phyloP scores from a whole-genome alignment of 1,284 basidiomycete species.

The Naganishia albida region DNA sequence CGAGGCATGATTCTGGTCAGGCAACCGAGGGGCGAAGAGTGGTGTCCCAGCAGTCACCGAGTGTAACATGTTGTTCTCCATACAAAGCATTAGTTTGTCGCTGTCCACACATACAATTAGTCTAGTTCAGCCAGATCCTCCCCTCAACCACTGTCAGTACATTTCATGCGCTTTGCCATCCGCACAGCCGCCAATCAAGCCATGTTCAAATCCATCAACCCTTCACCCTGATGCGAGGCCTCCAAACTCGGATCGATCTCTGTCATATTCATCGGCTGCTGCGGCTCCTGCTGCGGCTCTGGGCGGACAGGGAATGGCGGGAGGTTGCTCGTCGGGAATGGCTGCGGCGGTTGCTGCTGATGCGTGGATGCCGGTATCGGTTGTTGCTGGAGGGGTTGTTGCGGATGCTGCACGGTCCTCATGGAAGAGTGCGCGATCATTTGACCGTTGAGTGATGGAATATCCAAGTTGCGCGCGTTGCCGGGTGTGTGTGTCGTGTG shows the following conservation, averaged over 20 bases:
- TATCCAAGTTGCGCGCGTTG: neutral
- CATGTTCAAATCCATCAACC: too few species aligned
- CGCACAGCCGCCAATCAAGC: too few species aligned
- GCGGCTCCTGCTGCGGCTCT: neutral
- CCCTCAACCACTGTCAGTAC: too few species aligned
- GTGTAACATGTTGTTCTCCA: neutral
- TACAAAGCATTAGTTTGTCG: neutral
- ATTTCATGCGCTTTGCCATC: too few species aligned
- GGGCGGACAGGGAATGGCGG: conserved; percentile 13
- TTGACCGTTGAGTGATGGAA: neutral
- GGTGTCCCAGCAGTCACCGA: too few species aligned
- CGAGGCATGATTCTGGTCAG: too few species aligned
- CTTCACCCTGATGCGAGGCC: too few species aligned
- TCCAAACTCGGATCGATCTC: conserved; percentile 3
- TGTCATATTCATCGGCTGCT: neutral
- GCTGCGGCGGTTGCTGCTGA: conserved; percentile 1
- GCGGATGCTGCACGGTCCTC: conserved; percentile 6
- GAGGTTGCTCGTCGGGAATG: conserved; percentile 3
- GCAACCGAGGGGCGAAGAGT: too few species aligned
- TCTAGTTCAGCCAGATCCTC: too few species aligned
- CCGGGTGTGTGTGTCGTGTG: neutral
- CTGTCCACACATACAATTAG: neutral
- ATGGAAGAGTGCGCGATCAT: conserved; percentile 19
- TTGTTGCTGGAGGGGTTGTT: conserved; percentile 5
- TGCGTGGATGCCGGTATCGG: neutral